Evolutionary conservation across 768 basidiomycete species (phyloP).

Genomic region (Panaeolus papilionaceus): DNA sequence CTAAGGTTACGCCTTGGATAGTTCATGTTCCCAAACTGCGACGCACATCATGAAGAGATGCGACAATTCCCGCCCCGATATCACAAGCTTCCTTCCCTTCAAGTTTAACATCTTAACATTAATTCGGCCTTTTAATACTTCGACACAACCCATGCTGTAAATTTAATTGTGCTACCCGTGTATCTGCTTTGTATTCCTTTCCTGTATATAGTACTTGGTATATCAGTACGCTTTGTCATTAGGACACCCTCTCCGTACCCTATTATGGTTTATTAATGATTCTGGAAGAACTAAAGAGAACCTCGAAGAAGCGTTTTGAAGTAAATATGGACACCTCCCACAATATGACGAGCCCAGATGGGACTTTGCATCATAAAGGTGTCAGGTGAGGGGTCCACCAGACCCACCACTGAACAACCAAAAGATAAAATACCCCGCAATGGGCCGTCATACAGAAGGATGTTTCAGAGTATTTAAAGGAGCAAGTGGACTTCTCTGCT

Average conservation of each 20-base stretch:
- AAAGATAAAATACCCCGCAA: background rate
- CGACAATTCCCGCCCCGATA: background rate
- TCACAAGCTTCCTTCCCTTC: background rate
- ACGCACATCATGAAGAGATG: background rate
- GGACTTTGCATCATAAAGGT: background rate
- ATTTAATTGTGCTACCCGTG: background rate
- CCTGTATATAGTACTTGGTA: conserved; percentile 1
- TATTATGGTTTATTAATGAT: conserved; percentile 7
- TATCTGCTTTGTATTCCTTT: conserved; percentile 4
- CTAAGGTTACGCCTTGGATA: conserved; percentile 59
- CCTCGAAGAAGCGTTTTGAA: background rate
- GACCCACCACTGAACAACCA: background rate
- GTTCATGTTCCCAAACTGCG: conserved; percentile 51
- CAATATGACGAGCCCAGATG: background rate
- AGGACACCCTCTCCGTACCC: background rate
- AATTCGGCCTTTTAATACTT: background rate
- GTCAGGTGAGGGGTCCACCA: conserved; percentile 1
- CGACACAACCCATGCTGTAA: background rate
- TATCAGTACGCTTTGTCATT: background rate
- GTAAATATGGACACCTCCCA: background rate
- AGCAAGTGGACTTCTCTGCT: background rate
- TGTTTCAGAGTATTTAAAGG: background rate
- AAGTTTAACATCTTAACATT: background rate
- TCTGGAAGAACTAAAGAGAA: background rate
- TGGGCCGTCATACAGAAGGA: background rate